Conservation (phyloP, 805 yeast genomes). For the Kluyveromyces nonfermentans region DNA sequence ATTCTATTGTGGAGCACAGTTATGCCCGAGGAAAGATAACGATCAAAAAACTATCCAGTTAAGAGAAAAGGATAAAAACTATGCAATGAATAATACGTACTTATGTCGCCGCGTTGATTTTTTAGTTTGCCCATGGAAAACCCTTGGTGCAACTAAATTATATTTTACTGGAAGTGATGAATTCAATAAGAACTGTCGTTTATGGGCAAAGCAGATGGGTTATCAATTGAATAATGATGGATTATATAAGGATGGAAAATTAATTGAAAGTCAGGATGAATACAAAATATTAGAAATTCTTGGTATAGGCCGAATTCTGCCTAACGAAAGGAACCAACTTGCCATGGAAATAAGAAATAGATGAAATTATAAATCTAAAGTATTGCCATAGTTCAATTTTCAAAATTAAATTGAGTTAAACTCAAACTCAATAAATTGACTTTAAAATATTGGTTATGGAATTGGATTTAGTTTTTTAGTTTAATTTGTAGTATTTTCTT, state of each 20-base stretch:
- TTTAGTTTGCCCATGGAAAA: conserved; percentile 24
- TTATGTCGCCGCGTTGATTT: conserved; percentile 27
- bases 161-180: conserved; percentile 28
- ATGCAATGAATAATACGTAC: not conserved
- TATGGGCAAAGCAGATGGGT: conserved; percentile 20
- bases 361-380: too few species aligned
- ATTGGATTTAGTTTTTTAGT: too few species aligned
- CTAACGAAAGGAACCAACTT: conserved; percentile 10
- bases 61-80: not conserved
- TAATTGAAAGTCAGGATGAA: conserved; percentile 23
- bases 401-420: too few species aligned
- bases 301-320: conserved; percentile 13
- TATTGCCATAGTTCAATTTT: too few species aligned
- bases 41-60: not conserved
- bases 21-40: not conserved
- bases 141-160: conserved; percentile 25
- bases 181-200: conserved; percentile 23
- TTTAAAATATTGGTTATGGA: too few species aligned
- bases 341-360: not conserved
- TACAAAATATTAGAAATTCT: conserved; percentile 18
- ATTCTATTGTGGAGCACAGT: conserved; percentile 7
- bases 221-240: conserved; percentile 26
- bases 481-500: too few species aligned
- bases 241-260: conserved; percentile 13
- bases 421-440: too few species aligned